Base-by-base conservation (phyloP, 495 filamentous ascomycete genomes). In the Penicillium ucsense region DNA sequence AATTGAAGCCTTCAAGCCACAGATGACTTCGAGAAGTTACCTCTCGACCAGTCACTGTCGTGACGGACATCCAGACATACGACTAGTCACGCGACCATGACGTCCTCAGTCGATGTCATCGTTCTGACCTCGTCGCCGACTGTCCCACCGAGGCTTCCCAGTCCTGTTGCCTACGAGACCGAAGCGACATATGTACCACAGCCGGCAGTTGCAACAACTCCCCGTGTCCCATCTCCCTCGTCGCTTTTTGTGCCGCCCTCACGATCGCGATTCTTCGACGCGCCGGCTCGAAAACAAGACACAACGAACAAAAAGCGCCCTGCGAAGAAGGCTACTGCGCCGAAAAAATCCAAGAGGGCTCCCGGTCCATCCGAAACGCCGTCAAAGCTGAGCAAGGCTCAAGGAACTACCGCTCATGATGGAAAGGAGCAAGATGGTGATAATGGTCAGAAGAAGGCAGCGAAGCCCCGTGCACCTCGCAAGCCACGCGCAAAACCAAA, bases 51-150 rank as follows among this genome's bases (percentile, higher is more conserved):
- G 34, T 31, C 50, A 39, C 32, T 41, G 44, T 48, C n/a, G 3
- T 36, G 28, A 30, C 30, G 37, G 33, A 35, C 35, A 11, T 30
- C 27, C 30, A 33, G 33, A 47, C 38, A 38, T 49, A 41, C 43
- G 43, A 34, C 29, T 58, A 20, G 20, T 20, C 1, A 20, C 34
- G 52, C 36, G 50, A 66, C 49, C 43, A 72, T 70, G 66, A 40
- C 43, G 42, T 53, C 53, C 52, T 48, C 57, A 39, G 51, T 56
- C 5, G 59, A 69, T 41, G 58, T 65, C 38, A 61, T 71, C 37
- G 40, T 71, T 30, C 53, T 74, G 41, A 68, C 68, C 29, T 76
- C 72, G 28, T 70, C 72, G 5, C 70, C 73, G 28, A 61, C 55
- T 34, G 47, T 45, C 46, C 45, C 51, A 3, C 45, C 55, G 37